Percentiles rank a stretch among this genome's conserved stretches.
phyloP scores from a whole-genome alignment of 2,329 filamentous ascomycete species.

The Penicillium sp. region DNA sequence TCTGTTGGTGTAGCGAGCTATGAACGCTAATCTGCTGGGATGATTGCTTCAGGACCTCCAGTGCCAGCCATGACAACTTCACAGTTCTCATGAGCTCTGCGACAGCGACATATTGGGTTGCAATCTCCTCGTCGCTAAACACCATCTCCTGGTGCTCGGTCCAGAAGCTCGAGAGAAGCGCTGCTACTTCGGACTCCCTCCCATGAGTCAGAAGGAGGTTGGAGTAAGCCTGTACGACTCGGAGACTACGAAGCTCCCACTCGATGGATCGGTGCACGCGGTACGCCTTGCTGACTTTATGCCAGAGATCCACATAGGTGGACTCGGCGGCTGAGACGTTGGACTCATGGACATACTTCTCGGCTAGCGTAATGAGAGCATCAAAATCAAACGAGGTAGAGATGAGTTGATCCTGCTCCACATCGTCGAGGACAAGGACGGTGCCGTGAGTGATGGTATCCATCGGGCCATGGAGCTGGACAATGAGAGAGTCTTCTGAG shows the following conservation, averaged over 20 bases:
- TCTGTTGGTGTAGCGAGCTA: slow-evolving; percentile 21
- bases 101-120: slow-evolving; percentile 43
- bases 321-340: slow-evolving; percentile 48
- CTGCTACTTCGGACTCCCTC: slow-evolving; percentile 33
- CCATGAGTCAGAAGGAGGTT: slow-evolving; percentile 51
- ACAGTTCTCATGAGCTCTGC: slow-evolving; percentile 53
- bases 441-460: slow-evolving; percentile 22
- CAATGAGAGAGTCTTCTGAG: slow-evolving; percentile 32
- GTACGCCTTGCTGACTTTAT: slow-evolving; percentile 52
- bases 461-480: slow-evolving; percentile 36
- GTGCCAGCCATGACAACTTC: slow-evolving; percentile 48
- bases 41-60: slow-evolving; percentile 53
- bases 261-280: slow-evolving; percentile 47
- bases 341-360: slow-evolving; percentile 40
- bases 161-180: slow-evolving; percentile 40
- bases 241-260: slow-evolving; percentile 55
- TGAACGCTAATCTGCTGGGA: slow-evolving; percentile 41
- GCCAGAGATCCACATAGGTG: slow-evolving; percentile 57
- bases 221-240: slow-evolving; percentile 51
- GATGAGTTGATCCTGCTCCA: slow-evolving; percentile 47
- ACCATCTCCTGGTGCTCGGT: slow-evolving; percentile 53
- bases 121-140: slow-evolving; percentile 43
- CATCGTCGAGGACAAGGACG: slow-evolving; percentile 39
- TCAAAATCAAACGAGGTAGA: slow-evolving; percentile 34
- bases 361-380: slow-evolving; percentile 42